Percentiles rank a stretch among this genome's conserved stretches.
Conservation (phyloP, 2,329 filamentous ascomycete species). For the Metarhizium guizhouense region DNA sequence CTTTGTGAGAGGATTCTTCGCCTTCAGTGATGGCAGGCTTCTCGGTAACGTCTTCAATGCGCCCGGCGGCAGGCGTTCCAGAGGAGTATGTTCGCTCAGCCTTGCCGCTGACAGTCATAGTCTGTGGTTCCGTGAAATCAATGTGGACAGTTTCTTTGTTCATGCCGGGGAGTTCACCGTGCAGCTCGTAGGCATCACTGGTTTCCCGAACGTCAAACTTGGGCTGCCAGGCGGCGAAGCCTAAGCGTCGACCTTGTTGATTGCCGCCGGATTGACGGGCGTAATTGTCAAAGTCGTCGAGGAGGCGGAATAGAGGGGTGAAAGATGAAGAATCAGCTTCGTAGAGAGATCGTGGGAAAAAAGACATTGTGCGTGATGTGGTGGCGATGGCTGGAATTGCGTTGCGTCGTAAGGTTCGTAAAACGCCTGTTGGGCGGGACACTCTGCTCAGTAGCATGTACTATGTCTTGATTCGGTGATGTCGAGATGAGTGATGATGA, state of each 20-base stretch:
- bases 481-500: too few relatives aligned
- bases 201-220: slow-evolving; percentile 66
- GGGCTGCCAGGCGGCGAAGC: slow-evolving; percentile 50
- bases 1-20: slow-evolving; percentile 31
- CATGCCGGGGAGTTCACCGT: slow-evolving; percentile 68
- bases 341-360: slow-evolving; percentile 48
- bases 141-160: slow-evolving; percentile 62
- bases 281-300: slow-evolving; percentile 49
- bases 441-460: too few relatives aligned
- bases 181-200: slow-evolving; percentile 56
- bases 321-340: slow-evolving; percentile 36
- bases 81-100: slow-evolving; percentile 49
- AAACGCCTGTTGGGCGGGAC: slow-evolving; percentile 15
- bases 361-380: slow-evolving; percentile 42
- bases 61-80: slow-evolving; percentile 30
- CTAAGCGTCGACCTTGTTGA: slow-evolving; percentile 12
- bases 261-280: slow-evolving; percentile 19
- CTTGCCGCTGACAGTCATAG: slow-evolving; percentile 56
- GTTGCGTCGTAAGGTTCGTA: slow-evolving; percentile 16
- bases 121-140: slow-evolving; percentile 65
- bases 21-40: slow-evolving; percentile 28
- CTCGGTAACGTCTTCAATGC: slow-evolving; percentile 28
- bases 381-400: slow-evolving; percentile 12
- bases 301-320: slow-evolving; percentile 46
- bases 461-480: too few relatives aligned